A percentile compares a stretch with the other conserved stretches of the same genome.
phyloP scores from a whole-genome alignment of 192 early-diverging fungal genomes.

The Backusella morwellensis region DNA sequence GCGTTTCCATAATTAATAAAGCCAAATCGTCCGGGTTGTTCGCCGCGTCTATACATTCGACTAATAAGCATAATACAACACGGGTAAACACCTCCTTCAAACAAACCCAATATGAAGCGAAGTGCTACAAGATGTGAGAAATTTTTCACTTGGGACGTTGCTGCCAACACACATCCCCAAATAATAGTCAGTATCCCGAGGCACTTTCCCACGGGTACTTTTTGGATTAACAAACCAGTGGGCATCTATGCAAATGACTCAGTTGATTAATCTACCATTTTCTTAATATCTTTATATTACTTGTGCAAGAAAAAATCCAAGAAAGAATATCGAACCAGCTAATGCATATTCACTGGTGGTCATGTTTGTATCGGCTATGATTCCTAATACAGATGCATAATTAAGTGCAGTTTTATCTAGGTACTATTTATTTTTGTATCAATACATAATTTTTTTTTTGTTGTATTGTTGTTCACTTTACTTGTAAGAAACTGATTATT shows the following conservation, averaged over 20 bases:
- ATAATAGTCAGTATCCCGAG: conserved; percentile 3
- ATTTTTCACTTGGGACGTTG: conserved; percentile 6
- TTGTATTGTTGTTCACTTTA: background rate
- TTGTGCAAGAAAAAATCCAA: conserved; percentile 23
- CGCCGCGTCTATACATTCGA: conserved; percentile 23
- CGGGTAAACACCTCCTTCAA: conserved; percentile 29
- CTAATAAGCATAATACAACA: conserved; percentile 14
- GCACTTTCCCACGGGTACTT: conserved; percentile 12
- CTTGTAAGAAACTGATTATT: conserved; percentile 20
- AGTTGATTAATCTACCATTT: background rate
- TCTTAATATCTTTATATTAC: background rate
- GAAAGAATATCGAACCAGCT: conserved; percentile 25
- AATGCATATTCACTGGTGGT: conserved; percentile 9
- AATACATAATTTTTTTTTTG: too few species aligned
- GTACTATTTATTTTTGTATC: conserved; percentile 6
- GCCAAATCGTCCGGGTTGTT: conserved; percentile 12
- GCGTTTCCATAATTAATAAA: conserved; percentile 16
- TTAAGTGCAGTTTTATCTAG: conserved; percentile 27
- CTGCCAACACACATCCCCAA: conserved; percentile 24
- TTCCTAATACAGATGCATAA: conserved; percentile 22
- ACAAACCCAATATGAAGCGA: conserved; percentile 26
- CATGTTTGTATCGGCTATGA: conserved; percentile 16
- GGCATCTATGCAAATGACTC: background rate
- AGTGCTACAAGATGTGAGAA: conserved; percentile 14
- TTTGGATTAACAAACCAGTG: conserved; percentile 15